Percentiles rank a stretch among this genome's conserved stretches.
phyloP scores from a whole-genome alignment of 768 basidiomycete species.

The Gloeopeniophorella convolvens region DNA sequence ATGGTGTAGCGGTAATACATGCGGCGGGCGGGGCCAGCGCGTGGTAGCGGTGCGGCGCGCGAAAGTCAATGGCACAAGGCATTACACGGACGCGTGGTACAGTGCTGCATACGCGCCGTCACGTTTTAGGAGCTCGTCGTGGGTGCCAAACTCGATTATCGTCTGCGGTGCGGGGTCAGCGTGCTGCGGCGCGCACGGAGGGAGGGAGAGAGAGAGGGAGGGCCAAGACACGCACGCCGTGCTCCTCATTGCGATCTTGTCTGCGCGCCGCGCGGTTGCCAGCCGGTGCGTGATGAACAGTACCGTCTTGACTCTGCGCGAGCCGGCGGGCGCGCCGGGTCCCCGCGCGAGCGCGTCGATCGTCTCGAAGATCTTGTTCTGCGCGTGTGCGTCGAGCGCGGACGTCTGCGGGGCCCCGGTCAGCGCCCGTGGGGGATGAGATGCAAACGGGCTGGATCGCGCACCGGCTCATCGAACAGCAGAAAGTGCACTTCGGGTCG shows the following conservation, averaged over 20 bases:
- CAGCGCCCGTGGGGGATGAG: background rate
- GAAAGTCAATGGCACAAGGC: too few relatives aligned
- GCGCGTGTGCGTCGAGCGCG: slow-evolving; percentile 72
- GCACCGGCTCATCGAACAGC: slow-evolving; percentile 79
- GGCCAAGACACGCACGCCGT: slow-evolving; percentile 56
- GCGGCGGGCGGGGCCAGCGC: background rate
- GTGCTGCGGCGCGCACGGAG: too few relatives aligned
- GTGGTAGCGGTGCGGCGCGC: background rate
- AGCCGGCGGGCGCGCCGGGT: slow-evolving; percentile 33
- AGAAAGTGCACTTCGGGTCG: slow-evolving; percentile 72
- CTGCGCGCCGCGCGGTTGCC: slow-evolving; percentile 73
- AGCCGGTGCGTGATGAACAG: slow-evolving; percentile 82
- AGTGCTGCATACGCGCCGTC: slow-evolving; percentile 23
- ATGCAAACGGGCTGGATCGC: slow-evolving; percentile 26
- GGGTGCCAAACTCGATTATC: slow-evolving; percentile 27
- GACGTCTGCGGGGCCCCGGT: slow-evolving; percentile 48
- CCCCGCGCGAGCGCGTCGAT: slow-evolving; percentile 58
- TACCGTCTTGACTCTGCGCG: slow-evolving; percentile 56
- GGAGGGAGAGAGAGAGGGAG: too few relatives aligned
- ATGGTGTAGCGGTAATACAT: slow-evolving; percentile 17
- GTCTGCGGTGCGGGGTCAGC: too few relatives aligned
- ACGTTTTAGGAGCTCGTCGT: slow-evolving; percentile 24
- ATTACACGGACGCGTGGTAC: slow-evolving; percentile 21
- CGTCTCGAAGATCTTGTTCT: slow-evolving; percentile 73
- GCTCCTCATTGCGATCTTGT: slow-evolving; percentile 84